phyloP scores from a whole-genome alignment of 2,329 filamentous ascomycete genomes.

The Plectosphaerella sp. region DNA sequence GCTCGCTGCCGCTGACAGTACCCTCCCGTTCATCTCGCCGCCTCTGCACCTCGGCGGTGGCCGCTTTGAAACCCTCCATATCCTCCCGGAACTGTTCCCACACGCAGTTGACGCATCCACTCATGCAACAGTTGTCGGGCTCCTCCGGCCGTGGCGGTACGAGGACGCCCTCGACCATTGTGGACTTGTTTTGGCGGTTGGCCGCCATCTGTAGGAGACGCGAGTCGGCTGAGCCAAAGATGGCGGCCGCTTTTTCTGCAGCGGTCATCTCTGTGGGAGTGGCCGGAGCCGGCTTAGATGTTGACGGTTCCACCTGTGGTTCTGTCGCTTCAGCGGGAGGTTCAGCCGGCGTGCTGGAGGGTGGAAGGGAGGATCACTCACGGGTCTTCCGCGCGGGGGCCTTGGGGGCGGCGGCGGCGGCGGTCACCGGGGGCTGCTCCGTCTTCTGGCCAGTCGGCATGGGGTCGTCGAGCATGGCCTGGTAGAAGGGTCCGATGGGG shows the following conservation, averaged over 20 bases:
- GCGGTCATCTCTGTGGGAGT: constrained; percentile 26
- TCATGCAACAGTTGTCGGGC: constrained; percentile 99
- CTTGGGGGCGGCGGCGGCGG: constrained; percentile 19
- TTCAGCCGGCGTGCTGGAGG: constrained; percentile 2
- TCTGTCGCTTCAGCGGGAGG: constrained; percentile 13
- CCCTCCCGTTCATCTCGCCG: constrained; percentile 33
- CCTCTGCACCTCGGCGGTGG: constrained; percentile 58
- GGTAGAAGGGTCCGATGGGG: constrained; percentile 56
- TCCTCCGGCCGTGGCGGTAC: constrained; percentile 83
- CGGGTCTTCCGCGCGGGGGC: constrained; percentile 14
- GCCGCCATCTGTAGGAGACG: constrained; percentile 56
- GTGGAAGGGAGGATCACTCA: constrained; percentile 10
- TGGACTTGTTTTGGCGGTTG: constrained; percentile 51
- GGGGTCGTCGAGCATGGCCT: constrained; percentile 46
- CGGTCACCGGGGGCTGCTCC: constrained; percentile 38
- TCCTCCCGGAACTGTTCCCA: constrained; percentile 93
- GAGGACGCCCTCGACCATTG: constrained; percentile 69
- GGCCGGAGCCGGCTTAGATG: constrained; percentile 31
- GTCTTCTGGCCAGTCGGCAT: constrained; percentile 35
- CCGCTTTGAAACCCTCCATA: constrained; percentile 78
- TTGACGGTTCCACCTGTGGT: constrained; percentile 4
- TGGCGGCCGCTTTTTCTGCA: constrained; percentile 56
- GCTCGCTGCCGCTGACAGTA: constrained; percentile 23
- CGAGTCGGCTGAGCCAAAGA: constrained; percentile 77
- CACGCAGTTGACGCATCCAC: constrained; percentile 94